Evolutionary conservation across 148 eudicot genomes (phyloP).

Genomic region (Camellia sinensis): DNA sequence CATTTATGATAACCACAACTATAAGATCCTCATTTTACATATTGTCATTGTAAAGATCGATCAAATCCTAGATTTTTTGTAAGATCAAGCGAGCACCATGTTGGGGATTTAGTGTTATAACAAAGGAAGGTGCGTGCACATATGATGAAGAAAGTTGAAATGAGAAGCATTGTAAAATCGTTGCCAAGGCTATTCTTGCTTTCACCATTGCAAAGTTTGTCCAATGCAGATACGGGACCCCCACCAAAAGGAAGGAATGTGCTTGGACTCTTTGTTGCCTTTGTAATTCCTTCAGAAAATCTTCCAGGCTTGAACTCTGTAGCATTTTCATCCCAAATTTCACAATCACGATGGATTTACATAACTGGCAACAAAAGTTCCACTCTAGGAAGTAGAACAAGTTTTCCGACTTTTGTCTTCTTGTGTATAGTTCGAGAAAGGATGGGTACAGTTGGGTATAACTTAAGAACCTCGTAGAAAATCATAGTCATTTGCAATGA

Average conservation of each 20-base stretch:
- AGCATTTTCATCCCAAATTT: slow-evolving; percentile 59
- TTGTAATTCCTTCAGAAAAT: slow-evolving; percentile 46
- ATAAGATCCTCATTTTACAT: not conserved
- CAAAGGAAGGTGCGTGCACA: slow-evolving; percentile 44
- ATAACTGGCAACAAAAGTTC: slow-evolving; percentile 26
- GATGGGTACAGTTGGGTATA: slow-evolving; percentile 34
- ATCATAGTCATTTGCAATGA: slow-evolving; percentile 45
- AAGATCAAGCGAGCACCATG: slow-evolving; percentile 48
- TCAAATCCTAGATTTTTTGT: not conserved
- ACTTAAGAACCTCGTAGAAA: slow-evolving; percentile 42
- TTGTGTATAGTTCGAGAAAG: slow-evolving; percentile 8
- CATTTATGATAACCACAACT: too few relatives aligned
- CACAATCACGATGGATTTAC: slow-evolving; percentile 31
- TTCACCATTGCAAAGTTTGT: slow-evolving; percentile 46
- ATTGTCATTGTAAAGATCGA: too few relatives aligned
- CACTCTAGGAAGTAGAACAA: slow-evolving; percentile 34
- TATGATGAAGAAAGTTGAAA: slow-evolving; percentile 51
- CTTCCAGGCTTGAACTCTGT: slow-evolving; percentile 56
- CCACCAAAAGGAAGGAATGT: slow-evolving; percentile 48
- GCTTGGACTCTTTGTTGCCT: slow-evolving; percentile 34
- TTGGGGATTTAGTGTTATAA: slow-evolving; percentile 38
- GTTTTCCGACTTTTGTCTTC: slow-evolving; percentile 32
- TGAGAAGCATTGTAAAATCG: slow-evolving; percentile 33
- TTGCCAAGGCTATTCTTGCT: slow-evolving; percentile 41
- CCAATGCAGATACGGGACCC: slow-evolving; percentile 58